phyloP scores from a whole-genome alignment of 495 filamentous ascomycete genomes.

The Choiromyces venosus region DNA sequence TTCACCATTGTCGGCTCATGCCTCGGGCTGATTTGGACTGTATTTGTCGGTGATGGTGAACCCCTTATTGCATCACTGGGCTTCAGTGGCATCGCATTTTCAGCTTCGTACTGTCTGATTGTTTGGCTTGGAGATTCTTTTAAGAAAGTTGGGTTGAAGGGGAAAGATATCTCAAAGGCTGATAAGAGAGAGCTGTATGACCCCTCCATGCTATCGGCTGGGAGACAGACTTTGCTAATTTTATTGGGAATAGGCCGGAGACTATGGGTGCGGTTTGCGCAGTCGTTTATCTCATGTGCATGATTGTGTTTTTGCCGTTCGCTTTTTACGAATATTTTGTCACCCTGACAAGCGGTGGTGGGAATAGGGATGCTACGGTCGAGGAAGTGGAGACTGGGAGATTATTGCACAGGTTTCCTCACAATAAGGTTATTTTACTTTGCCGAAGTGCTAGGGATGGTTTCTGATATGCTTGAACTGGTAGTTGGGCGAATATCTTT shows the following conservation, averaged over 20 bases:
- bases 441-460: background rate
- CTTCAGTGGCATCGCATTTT: conserved; percentile 77
- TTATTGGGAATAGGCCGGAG: conserved; percentile 60
- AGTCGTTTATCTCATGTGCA: conserved; percentile 76
- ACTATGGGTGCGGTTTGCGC: conserved; percentile 97
- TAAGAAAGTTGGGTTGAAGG: conserved; percentile 81
- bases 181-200: conserved; percentile 64
- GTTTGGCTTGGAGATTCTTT: conserved; percentile 91
- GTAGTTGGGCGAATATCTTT: conserved; percentile 90
- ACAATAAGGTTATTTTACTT: conserved; percentile 66
- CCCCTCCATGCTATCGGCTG: conserved; percentile 5
- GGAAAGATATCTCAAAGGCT: conserved; percentile 80
- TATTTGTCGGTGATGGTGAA: conserved; percentile 77
- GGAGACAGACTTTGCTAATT: conserved; percentile 33
- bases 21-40: conserved; percentile 69
- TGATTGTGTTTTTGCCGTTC: conserved; percentile 92
- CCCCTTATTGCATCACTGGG: conserved; percentile 84
- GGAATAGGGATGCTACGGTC: conserved; percentile 78
- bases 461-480: conserved; percentile 5
- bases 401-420: conserved; percentile 77
- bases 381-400: conserved; percentile 47
- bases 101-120: conserved; percentile 73
- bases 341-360: conserved; percentile 87
- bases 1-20: conserved; percentile 63
- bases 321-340: conserved; percentile 98